Conservation (phyloP, 2,329 filamentous ascomycete species). For the Calonectria pseudoreteaudii region DNA sequence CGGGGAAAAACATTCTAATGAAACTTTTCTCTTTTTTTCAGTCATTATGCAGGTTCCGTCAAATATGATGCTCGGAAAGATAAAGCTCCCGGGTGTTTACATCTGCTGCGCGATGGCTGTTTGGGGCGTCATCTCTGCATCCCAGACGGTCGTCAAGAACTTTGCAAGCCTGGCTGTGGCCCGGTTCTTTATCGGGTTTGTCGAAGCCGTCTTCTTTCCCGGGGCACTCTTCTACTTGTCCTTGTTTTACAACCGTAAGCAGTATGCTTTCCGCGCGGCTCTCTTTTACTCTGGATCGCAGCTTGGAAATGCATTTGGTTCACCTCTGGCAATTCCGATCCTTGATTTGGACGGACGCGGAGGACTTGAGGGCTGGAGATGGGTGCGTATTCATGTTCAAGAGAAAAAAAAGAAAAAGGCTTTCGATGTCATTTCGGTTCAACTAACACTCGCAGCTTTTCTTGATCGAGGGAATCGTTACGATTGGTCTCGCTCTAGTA, state of each 20-base stretch:
- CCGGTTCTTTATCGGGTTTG: slow-evolving; percentile 21
- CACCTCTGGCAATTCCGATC: slow-evolving; percentile 5
- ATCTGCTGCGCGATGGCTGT: slow-evolving; percentile 37
- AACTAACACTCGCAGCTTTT: slow-evolving; percentile 8
- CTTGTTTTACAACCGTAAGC: slow-evolving; percentile 18
- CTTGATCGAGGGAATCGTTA: slow-evolving; percentile 18
- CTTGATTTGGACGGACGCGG: slow-evolving; percentile 14
- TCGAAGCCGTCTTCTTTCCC: slow-evolving; percentile 22
- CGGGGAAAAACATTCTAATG: not conserved
- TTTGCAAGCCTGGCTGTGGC: slow-evolving; percentile 11
- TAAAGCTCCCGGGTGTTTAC: slow-evolving; percentile 33
- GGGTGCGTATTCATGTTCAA: not conserved
- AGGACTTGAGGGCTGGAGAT: slow-evolving; percentile 21
- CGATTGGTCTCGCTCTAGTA: slow-evolving; percentile 7
- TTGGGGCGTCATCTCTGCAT: slow-evolving; percentile 41
- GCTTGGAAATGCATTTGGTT: slow-evolving; percentile 23
- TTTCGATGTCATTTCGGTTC: not conserved
- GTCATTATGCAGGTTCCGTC: slow-evolving; percentile 51
- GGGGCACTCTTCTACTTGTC: slow-evolving; percentile 18
- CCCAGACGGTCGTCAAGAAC: slow-evolving; percentile 58
- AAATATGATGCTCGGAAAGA: slow-evolving; percentile 46
- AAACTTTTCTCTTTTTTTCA: not conserved
- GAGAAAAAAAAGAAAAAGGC: not conserved
- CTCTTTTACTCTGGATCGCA: slow-evolving; percentile 18
- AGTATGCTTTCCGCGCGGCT: slow-evolving; percentile 13